Conservation (phyloP, 2,329 filamentous ascomycete genomes). For the Trichoderma atroviride region DNA sequence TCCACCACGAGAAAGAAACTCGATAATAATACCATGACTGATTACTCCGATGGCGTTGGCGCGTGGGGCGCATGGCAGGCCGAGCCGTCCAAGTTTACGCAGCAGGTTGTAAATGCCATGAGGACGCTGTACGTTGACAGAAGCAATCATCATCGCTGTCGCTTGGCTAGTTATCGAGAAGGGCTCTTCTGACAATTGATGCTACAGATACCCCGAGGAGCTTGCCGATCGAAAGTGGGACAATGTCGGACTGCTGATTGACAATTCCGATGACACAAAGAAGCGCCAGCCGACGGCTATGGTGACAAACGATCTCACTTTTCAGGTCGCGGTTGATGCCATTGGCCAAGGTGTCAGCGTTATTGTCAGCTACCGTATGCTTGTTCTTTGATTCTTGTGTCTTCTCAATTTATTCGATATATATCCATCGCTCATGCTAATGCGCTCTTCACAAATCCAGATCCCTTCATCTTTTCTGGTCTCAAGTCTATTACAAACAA, state of each 20-base stretch:
- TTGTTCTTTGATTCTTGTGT: neutral
- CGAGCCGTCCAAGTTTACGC: slow-evolving; percentile 48
- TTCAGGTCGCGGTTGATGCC: slow-evolving; percentile 85
- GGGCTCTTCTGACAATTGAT: neutral
- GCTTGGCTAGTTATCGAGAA: neutral
- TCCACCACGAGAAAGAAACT: neutral
- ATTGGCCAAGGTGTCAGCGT: slow-evolving; percentile 75
- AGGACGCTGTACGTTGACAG: slow-evolving; percentile 66
- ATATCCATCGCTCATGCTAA: neutral
- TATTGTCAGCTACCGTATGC: slow-evolving; percentile 82
- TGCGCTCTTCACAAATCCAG: slow-evolving; percentile 48
- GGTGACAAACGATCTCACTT: slow-evolving; percentile 85
- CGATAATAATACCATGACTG: neutral
- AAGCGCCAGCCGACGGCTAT: slow-evolving; percentile 47
- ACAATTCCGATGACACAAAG: slow-evolving; percentile 44
- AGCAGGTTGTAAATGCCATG: slow-evolving; percentile 76
- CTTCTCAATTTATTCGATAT: neutral
- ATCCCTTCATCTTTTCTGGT: slow-evolving; percentile 94
- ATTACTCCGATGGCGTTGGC: slow-evolving; percentile 35
- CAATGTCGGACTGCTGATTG: slow-evolving; percentile 83
- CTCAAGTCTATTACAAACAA: slow-evolving; percentile 84
- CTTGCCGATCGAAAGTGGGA: slow-evolving; percentile 91
- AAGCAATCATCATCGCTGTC: neutral
- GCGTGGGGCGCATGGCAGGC: slow-evolving; percentile 47
- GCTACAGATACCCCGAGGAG: slow-evolving; percentile 78